Percentiles rank a stretch among this genome's conserved stretches.
These are phyloP conservation scores for Bipolaris oryzae DNA, from an alignment of 2,329 filamentous ascomycete genomes.

Conservation along the genomic window DNA sequence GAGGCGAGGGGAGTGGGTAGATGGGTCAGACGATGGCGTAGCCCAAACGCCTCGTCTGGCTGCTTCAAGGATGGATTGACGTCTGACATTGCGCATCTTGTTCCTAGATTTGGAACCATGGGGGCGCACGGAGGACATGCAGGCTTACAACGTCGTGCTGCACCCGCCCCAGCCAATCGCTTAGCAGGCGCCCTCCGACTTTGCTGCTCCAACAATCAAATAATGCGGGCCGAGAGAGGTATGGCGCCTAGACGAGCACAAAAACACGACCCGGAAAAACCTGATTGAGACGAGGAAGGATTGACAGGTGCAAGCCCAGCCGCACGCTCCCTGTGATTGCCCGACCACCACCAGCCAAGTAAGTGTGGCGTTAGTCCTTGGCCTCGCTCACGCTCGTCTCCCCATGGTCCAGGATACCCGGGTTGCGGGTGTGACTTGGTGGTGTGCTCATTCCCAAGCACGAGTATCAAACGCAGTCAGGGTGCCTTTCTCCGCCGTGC, in stretches of 20 bases:
- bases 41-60: slow-evolving; percentile 8
- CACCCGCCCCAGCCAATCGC: not conserved
- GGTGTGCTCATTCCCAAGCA: slow-evolving; percentile 3
- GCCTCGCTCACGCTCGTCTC: not conserved
- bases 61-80: slow-evolving; percentile 9
- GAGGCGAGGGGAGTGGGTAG: slow-evolving; percentile 5
- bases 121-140: not conserved
- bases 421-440: not conserved
- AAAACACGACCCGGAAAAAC: not conserved
- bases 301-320: not conserved
- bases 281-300: not conserved
- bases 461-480: slow-evolving; percentile 9
- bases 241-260: not conserved
- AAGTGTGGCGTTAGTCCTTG: not conserved
- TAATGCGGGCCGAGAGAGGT: not conserved
- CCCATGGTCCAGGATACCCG: slow-evolving; percentile 1
- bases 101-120: not conserved
- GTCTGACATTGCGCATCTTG: slow-evolving; percentile 7
- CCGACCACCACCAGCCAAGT: not conserved
- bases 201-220: not conserved
- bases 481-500: slow-evolving; percentile 12
- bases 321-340: not conserved
- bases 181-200: not conserved
- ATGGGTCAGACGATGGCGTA: slow-evolving; percentile 14
- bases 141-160: not conserved